Conservation (phyloP, 139 green algal genomes). For the Desmodesmus armatus region DNA sequence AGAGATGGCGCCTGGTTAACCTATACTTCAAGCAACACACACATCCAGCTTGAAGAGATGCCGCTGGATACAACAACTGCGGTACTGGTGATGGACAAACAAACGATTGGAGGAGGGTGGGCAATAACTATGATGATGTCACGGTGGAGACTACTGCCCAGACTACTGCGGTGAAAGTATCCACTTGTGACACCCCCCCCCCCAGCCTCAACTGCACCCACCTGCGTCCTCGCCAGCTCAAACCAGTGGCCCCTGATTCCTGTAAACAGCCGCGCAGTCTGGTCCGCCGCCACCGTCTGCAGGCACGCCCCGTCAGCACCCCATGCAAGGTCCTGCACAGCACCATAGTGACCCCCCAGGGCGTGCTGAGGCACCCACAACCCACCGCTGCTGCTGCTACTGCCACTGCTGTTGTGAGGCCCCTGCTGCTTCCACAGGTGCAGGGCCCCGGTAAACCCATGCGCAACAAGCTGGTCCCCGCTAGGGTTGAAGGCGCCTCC, state of each 20-base stretch:
- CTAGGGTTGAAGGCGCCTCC: constrained; percentile 74
- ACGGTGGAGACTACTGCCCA: no score
- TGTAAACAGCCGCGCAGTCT: constrained; percentile 84
- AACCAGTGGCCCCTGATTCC: constrained; percentile 77
- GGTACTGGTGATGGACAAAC: no score
- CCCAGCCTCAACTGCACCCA: constrained; percentile 39
- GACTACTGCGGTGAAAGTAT: no score
- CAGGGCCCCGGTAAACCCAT: constrained; percentile 93
- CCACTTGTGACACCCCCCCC: no score
- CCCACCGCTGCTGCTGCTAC: constrained; percentile 5
- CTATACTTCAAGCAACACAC: no score
- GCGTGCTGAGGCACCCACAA: constrained; percentile 79
- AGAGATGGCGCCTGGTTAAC: no score
- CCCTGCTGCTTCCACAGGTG: constrained; percentile 84
- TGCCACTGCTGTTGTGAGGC: not conserved
- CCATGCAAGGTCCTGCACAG: constrained; percentile 88
- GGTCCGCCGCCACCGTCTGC: constrained; percentile 80
- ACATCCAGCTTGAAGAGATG: no score
- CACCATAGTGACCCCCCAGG: constrained; percentile 84
- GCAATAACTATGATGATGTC: no score
- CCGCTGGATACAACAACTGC: no score
- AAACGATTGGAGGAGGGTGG: no score
- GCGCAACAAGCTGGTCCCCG: constrained; percentile 77
- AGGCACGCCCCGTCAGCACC: constrained; percentile 71
- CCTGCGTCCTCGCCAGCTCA: constrained; percentile 92